A percentile compares a stretch with the other conserved stretches of the same genome.
These are phyloP conservation scores for Trypanosoma melophagium DNA, from an alignment of 208 protist species.

Conservation along the genomic window DNA sequence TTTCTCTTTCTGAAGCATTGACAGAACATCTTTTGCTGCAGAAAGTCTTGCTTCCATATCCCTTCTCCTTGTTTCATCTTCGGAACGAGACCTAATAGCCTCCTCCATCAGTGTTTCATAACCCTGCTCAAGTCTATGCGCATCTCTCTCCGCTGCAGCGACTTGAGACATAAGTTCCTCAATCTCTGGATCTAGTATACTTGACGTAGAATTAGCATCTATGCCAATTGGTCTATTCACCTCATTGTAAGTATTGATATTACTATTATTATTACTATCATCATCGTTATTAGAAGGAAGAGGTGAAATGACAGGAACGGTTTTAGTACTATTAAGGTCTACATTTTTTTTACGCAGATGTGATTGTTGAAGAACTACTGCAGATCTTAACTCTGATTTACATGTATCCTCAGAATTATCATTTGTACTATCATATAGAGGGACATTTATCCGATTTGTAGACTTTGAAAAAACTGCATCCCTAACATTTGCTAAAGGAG, in stretches of 20 bases:
- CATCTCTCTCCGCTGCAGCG: slow-evolving; percentile 8
- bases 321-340: no score
- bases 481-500: background rate
- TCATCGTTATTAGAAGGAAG: no score
- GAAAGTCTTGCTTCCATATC: slow-evolving; percentile 29
- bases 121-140: slow-evolving; percentile 34
- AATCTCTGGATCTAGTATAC: slow-evolving; percentile 16
- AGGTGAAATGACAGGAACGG: no score
- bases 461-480: background rate
- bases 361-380: no score
- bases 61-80: slow-evolving; percentile 31
- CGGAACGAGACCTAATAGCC: slow-evolving; percentile 40
- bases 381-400: background rate
- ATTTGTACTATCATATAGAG: background rate
- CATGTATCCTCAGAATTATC: background rate
- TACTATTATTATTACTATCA: no score
- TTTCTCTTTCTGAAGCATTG: slow-evolving; percentile 48
- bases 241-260: no score
- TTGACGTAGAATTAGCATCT: background rate
- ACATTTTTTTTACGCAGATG: no score
- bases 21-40: slow-evolving; percentile 10
- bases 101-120: slow-evolving; percentile 46
- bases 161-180: slow-evolving; percentile 17
- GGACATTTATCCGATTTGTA: background rate
- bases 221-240: no score